phyloP scores from a whole-genome alignment of 805 yeast genomes.

The Cyberlindnera mrakii region DNA sequence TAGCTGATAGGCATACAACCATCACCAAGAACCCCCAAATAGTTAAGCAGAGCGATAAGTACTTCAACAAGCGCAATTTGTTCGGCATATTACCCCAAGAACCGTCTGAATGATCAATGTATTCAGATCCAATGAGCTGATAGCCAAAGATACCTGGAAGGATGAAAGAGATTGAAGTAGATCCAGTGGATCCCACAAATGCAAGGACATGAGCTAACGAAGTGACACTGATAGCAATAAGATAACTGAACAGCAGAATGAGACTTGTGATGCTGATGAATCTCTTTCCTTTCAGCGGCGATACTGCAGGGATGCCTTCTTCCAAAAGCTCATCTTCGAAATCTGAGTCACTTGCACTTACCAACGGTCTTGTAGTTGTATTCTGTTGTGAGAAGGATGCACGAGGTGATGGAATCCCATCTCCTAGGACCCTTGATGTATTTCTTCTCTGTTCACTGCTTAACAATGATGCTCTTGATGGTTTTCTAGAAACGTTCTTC shows the following conservation, averaged over 20 bases:
- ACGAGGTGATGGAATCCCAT: background rate
- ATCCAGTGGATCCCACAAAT: conserved; percentile 89
- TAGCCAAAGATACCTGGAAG: conserved; percentile 86
- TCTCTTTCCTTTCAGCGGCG: conserved; percentile 26
- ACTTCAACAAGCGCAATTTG: conserved; percentile 26
- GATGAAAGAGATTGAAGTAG: conserved; percentile 85
- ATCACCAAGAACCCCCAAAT: conserved; percentile 47
- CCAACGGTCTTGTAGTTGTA: conserved; percentile 2
- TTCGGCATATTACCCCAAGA: conserved; percentile 25
- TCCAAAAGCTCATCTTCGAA: conserved; percentile 26
- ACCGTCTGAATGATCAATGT: conserved; percentile 23
- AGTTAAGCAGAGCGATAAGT: conserved; percentile 31
- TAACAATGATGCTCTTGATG: conserved; percentile 14
- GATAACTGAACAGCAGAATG: conserved; percentile 50
- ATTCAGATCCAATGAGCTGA: conserved; percentile 54
- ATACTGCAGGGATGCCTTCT: conserved; percentile 21
- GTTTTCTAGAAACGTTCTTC: conserved; percentile 17
- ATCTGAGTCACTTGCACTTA: conserved; percentile 7
- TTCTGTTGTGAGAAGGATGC: conserved; percentile 3
- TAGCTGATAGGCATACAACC: conserved; percentile 42
- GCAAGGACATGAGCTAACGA: conserved; percentile 82
- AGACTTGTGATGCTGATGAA: conserved; percentile 47
- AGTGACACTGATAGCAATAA: conserved; percentile 56
- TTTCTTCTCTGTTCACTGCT: conserved; percentile 6
- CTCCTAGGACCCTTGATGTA: conserved; percentile 4